Evolutionary conservation across 2,329 filamentous ascomycete genomes (phyloP).

Genomic region (Xylaria sp.): DNA sequence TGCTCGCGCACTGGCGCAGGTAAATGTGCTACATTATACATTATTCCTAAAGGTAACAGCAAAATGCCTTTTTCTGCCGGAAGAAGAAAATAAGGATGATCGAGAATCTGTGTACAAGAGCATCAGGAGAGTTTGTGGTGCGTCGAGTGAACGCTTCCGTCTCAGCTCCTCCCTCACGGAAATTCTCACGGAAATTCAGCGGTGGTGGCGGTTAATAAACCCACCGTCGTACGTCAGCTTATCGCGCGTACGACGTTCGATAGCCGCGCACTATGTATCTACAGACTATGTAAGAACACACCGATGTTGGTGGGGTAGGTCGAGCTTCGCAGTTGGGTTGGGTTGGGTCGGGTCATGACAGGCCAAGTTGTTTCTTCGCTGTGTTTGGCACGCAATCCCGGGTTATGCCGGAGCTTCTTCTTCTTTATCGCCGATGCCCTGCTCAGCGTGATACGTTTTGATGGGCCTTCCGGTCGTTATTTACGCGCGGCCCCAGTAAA

Average conservation of each 20-base stretch:
- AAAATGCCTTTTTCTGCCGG: neutral
- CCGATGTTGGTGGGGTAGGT: conserved; percentile 16
- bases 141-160: neutral
- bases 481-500: neutral
- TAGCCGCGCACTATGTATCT: neutral
- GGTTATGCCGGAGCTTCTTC: neutral
- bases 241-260: neutral
- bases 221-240: conserved; percentile 28
- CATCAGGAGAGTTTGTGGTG: neutral
- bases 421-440: neutral
- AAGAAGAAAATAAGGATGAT: neutral
- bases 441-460: neutral
- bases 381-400: neutral
- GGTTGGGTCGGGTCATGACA: neutral
- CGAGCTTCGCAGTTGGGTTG: conserved; percentile 13
- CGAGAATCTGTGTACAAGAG: neutral
- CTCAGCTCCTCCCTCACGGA: neutral
- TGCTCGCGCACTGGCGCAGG: neutral
- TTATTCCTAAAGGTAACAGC: neutral
- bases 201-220: conserved; percentile 24
- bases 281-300: conserved; percentile 13
- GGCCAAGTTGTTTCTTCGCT: neutral
- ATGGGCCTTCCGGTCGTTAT: neutral
- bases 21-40: neutral
- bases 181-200: neutral